phyloP scores from a whole-genome alignment of 1,284 basidiomycete species.

The Tylopilus sp. region DNA sequence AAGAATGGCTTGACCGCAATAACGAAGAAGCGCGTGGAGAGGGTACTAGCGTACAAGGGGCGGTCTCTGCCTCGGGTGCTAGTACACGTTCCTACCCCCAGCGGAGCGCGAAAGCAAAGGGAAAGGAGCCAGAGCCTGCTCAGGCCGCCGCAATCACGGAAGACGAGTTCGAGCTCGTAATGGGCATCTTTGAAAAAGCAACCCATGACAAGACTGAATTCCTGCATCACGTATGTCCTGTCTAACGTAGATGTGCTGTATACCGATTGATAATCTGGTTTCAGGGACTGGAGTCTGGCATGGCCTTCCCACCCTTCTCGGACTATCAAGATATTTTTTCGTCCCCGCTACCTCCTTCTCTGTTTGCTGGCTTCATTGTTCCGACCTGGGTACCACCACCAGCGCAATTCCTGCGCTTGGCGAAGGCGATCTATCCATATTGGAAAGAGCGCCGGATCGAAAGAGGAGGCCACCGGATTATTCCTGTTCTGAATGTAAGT shows the following conservation, averaged over 20 bases:
- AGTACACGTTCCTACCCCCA: constrained; percentile 48
- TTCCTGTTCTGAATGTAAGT: constrained; percentile 75
- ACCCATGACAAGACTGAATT: constrained; percentile 91
- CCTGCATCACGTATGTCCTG: constrained; percentile 71
- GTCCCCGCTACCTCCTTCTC: constrained; percentile 49
- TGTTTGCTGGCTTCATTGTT: constrained; percentile 60
- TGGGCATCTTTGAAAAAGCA: constrained; percentile 91
- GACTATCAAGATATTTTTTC: constrained; percentile 77
- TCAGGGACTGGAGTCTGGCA: constrained; percentile 60
- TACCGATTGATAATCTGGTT: neutral
- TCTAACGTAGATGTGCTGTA: neutral
- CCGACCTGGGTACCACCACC: constrained; percentile 62
- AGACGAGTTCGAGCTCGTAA: constrained; percentile 92
- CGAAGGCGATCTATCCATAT: constrained; percentile 71
- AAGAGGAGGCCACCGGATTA: constrained; percentile 73
- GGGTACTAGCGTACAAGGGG: constrained; percentile 74
- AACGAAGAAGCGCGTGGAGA: constrained; percentile 88
- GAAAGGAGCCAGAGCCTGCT: constrained; percentile 66
- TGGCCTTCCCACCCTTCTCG: constrained; percentile 72
- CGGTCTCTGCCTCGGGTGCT: constrained; percentile 47
- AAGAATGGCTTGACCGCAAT: constrained; percentile 90
- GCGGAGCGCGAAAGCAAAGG: constrained; percentile 72
- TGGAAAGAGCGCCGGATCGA: constrained; percentile 78
- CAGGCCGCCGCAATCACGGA: constrained; percentile 71
- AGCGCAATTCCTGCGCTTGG: constrained; percentile 55